Conservation (phyloP, 1,139 yeast species). For the Geotrichum macrosporum region DNA sequence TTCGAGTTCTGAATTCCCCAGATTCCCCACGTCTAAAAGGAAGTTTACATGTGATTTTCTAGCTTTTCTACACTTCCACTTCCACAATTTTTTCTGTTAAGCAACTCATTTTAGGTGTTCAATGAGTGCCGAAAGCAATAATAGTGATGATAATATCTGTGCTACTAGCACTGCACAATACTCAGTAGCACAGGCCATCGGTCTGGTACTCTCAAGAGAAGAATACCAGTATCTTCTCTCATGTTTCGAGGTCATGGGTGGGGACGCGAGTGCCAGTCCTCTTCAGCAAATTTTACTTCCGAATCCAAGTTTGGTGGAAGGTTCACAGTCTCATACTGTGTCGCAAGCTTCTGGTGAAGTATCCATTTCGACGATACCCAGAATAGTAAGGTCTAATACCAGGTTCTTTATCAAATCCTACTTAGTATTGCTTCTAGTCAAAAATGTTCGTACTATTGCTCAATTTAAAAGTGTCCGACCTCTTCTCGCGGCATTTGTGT, state of each 20-base stretch:
- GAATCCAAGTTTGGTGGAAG: background rate
- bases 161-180: background rate
- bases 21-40: too few species aligned
- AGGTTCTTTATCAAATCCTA: conserved; percentile 33
- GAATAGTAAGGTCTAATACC: conserved; percentile 30
- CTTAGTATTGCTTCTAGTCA: conserved; percentile 28
- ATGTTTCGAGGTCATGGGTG: background rate
- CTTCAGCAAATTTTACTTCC: background rate
- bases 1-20: background rate
- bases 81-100: background rate
- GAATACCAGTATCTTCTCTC: background rate
- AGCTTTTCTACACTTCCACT: background rate
- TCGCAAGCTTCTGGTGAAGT: conserved; percentile 6
- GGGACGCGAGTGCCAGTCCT: background rate
- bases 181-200: background rate
- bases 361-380: conserved; percentile 4
- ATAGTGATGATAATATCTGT: background rate
- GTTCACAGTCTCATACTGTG: background rate
- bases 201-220: conserved; percentile 4
- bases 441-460: conserved; percentile 22
- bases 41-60: background rate
- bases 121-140: conserved; percentile 1
- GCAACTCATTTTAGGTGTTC: background rate
- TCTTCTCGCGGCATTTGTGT: conserved; percentile 10
- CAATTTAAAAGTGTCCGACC: conserved; percentile 14